Base-by-base conservation (phyloP, 116 monocot species). In the Zostera marina region DNA sequence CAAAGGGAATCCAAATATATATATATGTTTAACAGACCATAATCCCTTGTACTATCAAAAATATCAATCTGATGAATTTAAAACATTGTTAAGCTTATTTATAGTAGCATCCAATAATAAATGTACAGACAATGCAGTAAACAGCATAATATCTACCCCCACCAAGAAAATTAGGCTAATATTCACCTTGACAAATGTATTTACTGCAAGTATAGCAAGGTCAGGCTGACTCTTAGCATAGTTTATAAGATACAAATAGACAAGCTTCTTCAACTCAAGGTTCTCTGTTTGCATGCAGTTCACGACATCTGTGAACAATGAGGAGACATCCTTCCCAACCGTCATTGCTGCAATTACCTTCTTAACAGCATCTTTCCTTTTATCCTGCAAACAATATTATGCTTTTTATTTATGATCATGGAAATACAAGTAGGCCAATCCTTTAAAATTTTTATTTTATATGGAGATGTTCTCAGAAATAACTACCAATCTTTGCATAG, bases 261-360 rank as follows among this genome's bases (percentile, higher is more conserved):
- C 96, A 59, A 96, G 96, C 60, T 96, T 96, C 70, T 96, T 96
- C 62, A 96, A 64, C 72, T 96, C 96, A 69, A 96, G 66, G 58
- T 96, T 96, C 71, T 96, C 96, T 1, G 96, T 96, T 62, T 96
- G 96, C 96, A 96, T 96, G 68, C 96, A 96, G 76, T 96, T 96
- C 62, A 96, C 96, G 49, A 96, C 96, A 74, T 96, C 96, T 8
- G 96, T 83, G 76, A 96, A 96, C 71, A 96, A 61, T 20, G 88
- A 89, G 8, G 96, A 96, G 26, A 96, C 96, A 83, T 96, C 96
- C 76, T 96, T 96, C 55, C 96, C 96, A 60, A 96, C 96, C 16
- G 96, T 96, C 96, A 96, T 96, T 44, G 96, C 96, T 72, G 96
- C 96, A 74, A 96, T 96, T 19, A 96, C 96, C 71, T 96, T 96